Conservation (phyloP, 2,329 filamentous ascomycete genomes). For the Chrysosporium keratinophilum region DNA sequence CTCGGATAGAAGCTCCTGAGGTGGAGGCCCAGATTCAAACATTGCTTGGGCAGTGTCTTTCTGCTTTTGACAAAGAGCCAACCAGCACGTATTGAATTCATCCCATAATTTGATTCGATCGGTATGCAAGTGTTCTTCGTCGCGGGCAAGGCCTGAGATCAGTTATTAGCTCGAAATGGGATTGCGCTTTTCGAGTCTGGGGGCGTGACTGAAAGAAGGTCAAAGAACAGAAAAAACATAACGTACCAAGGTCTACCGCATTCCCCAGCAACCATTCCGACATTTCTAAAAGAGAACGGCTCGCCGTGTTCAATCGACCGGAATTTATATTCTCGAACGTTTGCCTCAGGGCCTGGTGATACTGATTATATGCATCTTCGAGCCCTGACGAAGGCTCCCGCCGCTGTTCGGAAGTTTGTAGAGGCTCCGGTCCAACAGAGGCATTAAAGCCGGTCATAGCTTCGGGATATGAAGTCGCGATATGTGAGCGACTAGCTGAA, state of each 20-base stretch:
- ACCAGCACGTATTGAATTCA: conserved; percentile 90
- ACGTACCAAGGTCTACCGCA: conserved; percentile 56
- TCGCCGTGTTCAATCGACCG: conserved; percentile 51
- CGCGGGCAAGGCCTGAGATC: conserved; percentile 64
- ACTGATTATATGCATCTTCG: conserved; percentile 58
- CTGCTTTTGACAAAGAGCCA: conserved; percentile 71
- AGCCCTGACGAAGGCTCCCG: conserved; percentile 38
- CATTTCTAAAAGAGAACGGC: conserved; percentile 48
- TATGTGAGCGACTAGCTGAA: conserved; percentile 43
- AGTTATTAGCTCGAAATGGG: conserved; percentile 19
- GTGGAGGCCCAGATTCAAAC: conserved; percentile 49
- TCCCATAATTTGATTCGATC: conserved; percentile 81
- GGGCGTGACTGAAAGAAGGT: conserved; percentile 10
- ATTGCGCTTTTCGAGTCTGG: conserved; percentile 18
- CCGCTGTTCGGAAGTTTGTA: conserved; percentile 25
- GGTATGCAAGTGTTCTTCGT: conserved; percentile 64
- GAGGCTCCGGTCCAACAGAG: conserved; percentile 30
- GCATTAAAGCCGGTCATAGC: conserved; percentile 43
- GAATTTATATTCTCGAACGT: conserved; percentile 63
- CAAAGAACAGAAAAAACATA: conserved; percentile 10
- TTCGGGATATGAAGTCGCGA: conserved; percentile 43
- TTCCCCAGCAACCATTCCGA: conserved; percentile 58
- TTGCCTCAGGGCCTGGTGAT: conserved; percentile 46
- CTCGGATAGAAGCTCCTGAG: conserved; percentile 53
- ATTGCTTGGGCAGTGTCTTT: conserved; percentile 58